Evolutionary conservation across 345 rosid genomes (phyloP), one percentile per base, ranked within the genome.

Genomic region (Firmiana major): DNA sequence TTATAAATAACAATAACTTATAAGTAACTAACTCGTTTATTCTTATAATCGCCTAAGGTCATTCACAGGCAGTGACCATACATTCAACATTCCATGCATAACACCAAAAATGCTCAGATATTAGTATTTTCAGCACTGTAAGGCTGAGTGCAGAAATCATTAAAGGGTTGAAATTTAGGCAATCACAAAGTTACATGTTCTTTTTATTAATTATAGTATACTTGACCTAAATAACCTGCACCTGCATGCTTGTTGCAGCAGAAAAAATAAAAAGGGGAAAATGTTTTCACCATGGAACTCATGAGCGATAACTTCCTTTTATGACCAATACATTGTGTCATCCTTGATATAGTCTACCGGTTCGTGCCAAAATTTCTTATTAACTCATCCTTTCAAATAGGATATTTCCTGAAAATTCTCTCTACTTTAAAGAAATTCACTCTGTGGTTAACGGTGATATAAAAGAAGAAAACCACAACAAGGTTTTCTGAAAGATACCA

Each of bases 311-410:
- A 22, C 51, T 21, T 66, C 31, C 9, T 66, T 66, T 66, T 66
- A 66, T 48, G 58, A 46, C 13, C 73, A 24, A 68, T 5, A 26
- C 16, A 49, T 0, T 17, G 43, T 5, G 49, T 49, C 60, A 31
- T 31, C 60, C 43, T 70, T 31, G 58, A 48, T 15, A 22, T 49
- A 49, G 74, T 59, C 80, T 64, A 58, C 1, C 3, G 24, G 58
- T 70, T 71, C 78, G 64, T 45, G 58, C 80, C 24, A 63, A 13
- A 62, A 36, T 77, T 66, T 69, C 77, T 88, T 83, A 84, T 86
- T 80, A 76, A 68, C 80, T 79, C 83, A 6, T 42, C 71, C 46
- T 26, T 55, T 78, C 43, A 48, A 28, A 49, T 63, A 80, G 67
- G 74, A 67, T 68, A 74, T 78, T 66, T 75, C 83, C 60, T 49